These are phyloP conservation scores for Entelexis sorbosivorans DNA, from an alignment of 1,139 yeast genomes.

Conservation along the genomic window DNA sequence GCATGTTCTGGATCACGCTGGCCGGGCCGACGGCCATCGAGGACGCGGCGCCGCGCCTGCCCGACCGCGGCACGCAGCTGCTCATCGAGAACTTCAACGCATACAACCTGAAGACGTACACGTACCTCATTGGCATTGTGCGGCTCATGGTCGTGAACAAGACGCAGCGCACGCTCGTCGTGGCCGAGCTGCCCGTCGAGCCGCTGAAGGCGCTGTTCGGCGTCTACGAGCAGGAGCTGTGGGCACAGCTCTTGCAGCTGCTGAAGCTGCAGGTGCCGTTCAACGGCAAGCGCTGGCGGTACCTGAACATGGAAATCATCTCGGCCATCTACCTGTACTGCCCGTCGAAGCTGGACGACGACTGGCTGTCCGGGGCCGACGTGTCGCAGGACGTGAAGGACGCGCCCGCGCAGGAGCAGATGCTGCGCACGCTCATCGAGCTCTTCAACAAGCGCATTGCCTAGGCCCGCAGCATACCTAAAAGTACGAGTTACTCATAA, in stretches of 20 bases:
- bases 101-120: conserved; percentile 25
- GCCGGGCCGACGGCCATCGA: background rate
- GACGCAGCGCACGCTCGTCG: conserved; percentile 34
- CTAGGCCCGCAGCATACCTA: too few relatives aligned
- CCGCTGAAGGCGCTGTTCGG: conserved; percentile 32
- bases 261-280: conserved; percentile 77
- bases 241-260: conserved; percentile 56
- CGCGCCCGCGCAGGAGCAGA: conserved; percentile 78
- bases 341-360: conserved; percentile 52
- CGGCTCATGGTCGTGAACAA: conserved; percentile 32
- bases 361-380: conserved; percentile 79
- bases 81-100: conserved; percentile 12
- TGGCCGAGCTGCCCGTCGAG: conserved; percentile 37
- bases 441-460: conserved; percentile 44
- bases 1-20: background rate
- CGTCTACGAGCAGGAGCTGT: conserved; percentile 51
- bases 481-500: background rate
- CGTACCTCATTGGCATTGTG: conserved; percentile 30
- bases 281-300: conserved; percentile 91
- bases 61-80: conserved; percentile 8
- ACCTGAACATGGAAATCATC: conserved; percentile 84
- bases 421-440: conserved; percentile 67
- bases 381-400: conserved; percentile 63
- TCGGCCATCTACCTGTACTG: conserved; percentile 76
- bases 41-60: background rate